Evolutionary conservation across 768 basidiomycete species (phyloP), one percentile per base, ranked within the genome.

Genomic region (Phylloporus sp.): DNA sequence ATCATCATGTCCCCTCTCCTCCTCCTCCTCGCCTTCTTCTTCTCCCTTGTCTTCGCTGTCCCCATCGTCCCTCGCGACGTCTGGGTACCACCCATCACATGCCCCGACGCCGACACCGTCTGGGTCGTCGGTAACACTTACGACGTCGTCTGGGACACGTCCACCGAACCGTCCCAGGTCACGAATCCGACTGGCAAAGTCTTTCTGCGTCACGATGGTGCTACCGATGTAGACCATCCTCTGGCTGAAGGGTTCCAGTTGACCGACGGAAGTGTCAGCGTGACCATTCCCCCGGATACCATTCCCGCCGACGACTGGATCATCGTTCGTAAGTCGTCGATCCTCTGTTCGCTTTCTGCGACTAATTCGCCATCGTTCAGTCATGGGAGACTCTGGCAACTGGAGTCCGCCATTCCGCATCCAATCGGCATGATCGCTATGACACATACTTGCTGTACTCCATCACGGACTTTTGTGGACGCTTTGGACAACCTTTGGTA

Each of bases 321-420:
- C 20, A 52, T 79, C 27, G 70, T 76, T 31, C 62, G 74, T 76
- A 53, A 65, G 75, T 72, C 29, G 14, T n/a, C n/a, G n/a, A n/a
- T n/a, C n/a, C n/a, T n/a, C n/a, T n/a, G 32, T 24, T 23, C 10
- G 8, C 10, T 0, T 5, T 9, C 23, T 5, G 15, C 3, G 45
- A 37, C 11, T 2, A 6, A 22, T 24, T 29, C 18, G 37, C 29
- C 15, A 26, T 22, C 39, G 26, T 17, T 44, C 42, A 78, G 78
- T 80, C 36, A 70, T 78, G 43, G 78, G 78, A 7, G 77, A 80
- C 54, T 79, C 77, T 40, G 78, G 78, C 26, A 74, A 79, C 55
- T 71, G 64, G 42, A 72, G 78, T 23, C 62, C 60, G 7, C 14
- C 42, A 35, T 81, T 81, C 54, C 68, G 67, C 11, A 80, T 81